phyloP scores from a whole-genome alignment of 257 asterid species.

The Datura wrightii region DNA sequence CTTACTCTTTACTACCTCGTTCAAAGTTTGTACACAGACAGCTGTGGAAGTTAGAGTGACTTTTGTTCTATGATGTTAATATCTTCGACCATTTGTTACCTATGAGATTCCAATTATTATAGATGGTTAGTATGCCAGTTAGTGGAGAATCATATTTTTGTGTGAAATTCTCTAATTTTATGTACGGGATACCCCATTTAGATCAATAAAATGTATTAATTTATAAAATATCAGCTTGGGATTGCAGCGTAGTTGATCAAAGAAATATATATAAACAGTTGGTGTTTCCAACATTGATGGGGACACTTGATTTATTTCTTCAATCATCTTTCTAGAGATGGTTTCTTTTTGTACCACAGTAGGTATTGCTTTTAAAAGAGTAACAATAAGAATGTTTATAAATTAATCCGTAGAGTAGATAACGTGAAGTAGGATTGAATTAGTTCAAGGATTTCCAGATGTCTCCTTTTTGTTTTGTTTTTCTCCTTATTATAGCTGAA shows the following conservation, averaged over 20 bases:
- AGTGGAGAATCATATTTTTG: conserved; percentile 17
- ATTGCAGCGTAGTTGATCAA: conserved; percentile 19
- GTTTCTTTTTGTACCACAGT: neutral
- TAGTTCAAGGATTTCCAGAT: conserved; percentile 13
- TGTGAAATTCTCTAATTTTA: conserved; percentile 19
- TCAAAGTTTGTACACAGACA: neutral
- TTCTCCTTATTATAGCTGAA: neutral
- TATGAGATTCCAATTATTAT: neutral
- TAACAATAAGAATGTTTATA: neutral
- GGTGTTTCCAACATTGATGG: neutral
- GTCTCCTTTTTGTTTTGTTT: neutral
- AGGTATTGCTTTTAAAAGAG: neutral
- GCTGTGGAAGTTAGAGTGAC: neutral
- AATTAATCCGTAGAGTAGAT: neutral
- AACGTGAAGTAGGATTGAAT: conserved; percentile 12
- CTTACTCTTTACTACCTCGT: neutral
- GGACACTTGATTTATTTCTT: neutral
- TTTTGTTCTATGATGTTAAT: neutral
- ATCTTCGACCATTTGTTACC: neutral
- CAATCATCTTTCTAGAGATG: neutral
- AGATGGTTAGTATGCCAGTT: neutral
- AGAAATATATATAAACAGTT: conserved; percentile 4
- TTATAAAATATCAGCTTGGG: neutral
- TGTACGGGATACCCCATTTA: neutral
- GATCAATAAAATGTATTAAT: neutral